Base-by-base conservation (phyloP, 2,329 filamentous ascomycete genomes). In the Cytospora chrysosperma region DNA sequence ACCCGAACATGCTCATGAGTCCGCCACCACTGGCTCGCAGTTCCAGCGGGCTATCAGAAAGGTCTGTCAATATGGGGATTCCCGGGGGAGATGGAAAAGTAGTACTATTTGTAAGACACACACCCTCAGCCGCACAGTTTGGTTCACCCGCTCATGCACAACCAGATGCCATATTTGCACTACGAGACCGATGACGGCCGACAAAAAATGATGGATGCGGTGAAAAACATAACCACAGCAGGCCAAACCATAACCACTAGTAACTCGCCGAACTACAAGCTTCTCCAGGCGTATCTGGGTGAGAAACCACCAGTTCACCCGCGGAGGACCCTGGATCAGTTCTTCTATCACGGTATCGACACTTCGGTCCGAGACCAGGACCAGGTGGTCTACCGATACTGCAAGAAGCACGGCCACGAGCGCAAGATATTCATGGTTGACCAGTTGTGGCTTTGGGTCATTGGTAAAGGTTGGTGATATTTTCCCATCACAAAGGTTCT, bases 391-490 rank as follows among this genome's bases (percentile, higher is more conserved):
- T 88, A 85, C 69, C 79, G 86, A 13, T 88, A 88, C 67, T 72
- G 74, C 73, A 70, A 75, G 64, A 71, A 67, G n/a, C 67, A 75
- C 49, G 61, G 64, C 4, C 64, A 64, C 1, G 82, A 86, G 61
- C 79, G 79, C 1, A 87, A 87, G 65, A 81, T 88, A 3, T 87
- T 87, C 71, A 88, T 88, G 86, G 86, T 89, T 0, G 87, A 89
- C 69, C 87, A 89, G 68, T 75, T 90, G 2, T 89, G 87, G 87
- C 81, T 89, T 70, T 88, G 85, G 82, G 78, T 87, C 2, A 70
- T 89, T 0, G 75, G 82, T 62, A 77, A 74, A 67, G 73, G 73
- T 75, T 19, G 65, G 56, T 67, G 9, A 13, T n/a, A n/a, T n/a
- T n/a, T 9, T 2, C 32, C 4, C 54, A 26, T 40, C 15, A 21